Evolutionary conservation across 768 basidiomycete species (phyloP), one percentile per base, ranked within the genome.

Genomic region (Mycena rosella): DNA sequence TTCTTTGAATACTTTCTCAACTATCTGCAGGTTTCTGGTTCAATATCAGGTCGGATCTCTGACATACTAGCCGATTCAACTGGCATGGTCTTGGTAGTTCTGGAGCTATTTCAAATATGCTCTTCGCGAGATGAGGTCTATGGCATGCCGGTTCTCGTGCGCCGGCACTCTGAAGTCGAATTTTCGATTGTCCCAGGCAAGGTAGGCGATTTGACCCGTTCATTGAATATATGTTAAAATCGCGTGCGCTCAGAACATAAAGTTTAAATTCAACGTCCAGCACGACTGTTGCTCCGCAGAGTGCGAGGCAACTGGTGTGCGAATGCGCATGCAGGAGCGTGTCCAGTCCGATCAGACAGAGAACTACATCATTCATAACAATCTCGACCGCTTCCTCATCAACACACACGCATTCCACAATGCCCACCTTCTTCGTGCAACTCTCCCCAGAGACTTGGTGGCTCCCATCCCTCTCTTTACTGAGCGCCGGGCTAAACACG

Each of bases 301-400:
- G 34, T 81, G 77, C 34, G 75, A 76, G 13, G 72, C 79, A 0
- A 71, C 80, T 18, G 81, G 81, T 0, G 72, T 76, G 13, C 76
- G 85, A 0, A 51, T 76, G 0, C 68, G 44, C n/a, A n/a, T n/a
- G n/a, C n/a, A n/a, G n/a, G n/a, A n/a, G n/a, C n/a, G n/a, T n/a
- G n/a, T n/a, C n/a, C 85, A 68, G 82, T 10, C 76, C 76, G 0
- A 75, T 77, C 63, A 85, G 69, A 85, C 53, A 71, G 73, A 18
- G 74, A 81, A 8, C 42, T 69, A 20, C 85, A 84, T 72, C 62
- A 79, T 53, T 14, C 51, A 53, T 18, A 6, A 53, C n/a, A 13
- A 29, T 17, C 30, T 53, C 18, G 51, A 53, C 20, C 51, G 30
- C 78, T 78, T 60, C 36, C 71, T 53, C n/a, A 53, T 53, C 15